Conservation (phyloP, 2,329 filamentous ascomycete genomes). For the Colletotrichum orbiculare region DNA sequence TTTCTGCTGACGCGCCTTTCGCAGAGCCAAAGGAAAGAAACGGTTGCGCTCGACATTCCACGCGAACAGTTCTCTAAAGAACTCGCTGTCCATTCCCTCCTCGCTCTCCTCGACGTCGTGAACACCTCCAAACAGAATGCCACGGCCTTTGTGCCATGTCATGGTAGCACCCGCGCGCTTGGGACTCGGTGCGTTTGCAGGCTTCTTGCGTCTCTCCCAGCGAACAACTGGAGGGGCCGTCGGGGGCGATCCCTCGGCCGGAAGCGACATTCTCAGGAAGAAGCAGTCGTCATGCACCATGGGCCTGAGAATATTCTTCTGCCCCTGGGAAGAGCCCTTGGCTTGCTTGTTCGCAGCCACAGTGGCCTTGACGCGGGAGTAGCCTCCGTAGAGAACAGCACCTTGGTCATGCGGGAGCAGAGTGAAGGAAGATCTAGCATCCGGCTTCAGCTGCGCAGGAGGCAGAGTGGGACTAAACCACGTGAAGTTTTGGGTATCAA, state of each 20-base stretch:
- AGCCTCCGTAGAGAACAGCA: constrained; percentile 91
- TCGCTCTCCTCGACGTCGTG: constrained; percentile 92
- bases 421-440: constrained; percentile 91
- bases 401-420: constrained; percentile 91
- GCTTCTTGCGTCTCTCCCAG: constrained; percentile 94
- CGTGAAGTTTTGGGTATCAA: constrained; percentile 86
- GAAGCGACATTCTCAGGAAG: constrained; percentile 84
- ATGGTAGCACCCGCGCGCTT: constrained; percentile 90
- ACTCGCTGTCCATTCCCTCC: constrained; percentile 96
- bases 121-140: constrained; percentile 93
- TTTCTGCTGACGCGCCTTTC: constrained; percentile 76
- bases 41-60: constrained; percentile 97
- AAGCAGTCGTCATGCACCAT: constrained; percentile 96
- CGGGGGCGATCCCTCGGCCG: constrained; percentile 72
- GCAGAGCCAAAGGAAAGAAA: constrained; percentile 85
- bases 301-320: constrained; percentile 82
- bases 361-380: constrained; percentile 87
- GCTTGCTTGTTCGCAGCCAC: constrained; percentile 70
- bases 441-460: constrained; percentile 85
- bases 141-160: constrained; percentile 92
- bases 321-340: constrained; percentile 69
- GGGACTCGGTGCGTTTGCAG: constrained; percentile 87
- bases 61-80: constrained; percentile 91
- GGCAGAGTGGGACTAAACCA: constrained; percentile 85
- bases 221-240: constrained; percentile 78